Evolutionary conservation across 768 basidiomycete species (phyloP), one percentile per base, ranked within the genome.

Genomic region (Coprinopsis strossmayeri): DNA sequence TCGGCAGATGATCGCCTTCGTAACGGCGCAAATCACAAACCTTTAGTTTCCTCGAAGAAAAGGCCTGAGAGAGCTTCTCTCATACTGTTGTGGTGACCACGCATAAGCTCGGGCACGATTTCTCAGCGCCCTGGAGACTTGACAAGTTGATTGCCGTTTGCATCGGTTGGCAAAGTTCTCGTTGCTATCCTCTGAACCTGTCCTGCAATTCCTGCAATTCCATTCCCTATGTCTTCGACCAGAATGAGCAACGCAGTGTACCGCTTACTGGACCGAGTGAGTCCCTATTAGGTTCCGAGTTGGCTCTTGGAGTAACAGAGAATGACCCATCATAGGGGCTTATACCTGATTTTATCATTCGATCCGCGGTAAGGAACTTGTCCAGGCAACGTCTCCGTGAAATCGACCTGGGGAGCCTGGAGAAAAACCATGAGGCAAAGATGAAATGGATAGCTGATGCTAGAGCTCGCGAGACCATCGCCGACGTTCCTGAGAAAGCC

Each of bases 371-470:
- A 35, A 62, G 68, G 21, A 62, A 69, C 35, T 65, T 83, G 2
- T 68, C 74, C 49, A 70, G 74, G 26, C 73, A 77, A 54, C 64
- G 81, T 26, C 67, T 84, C 41, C 70, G 76, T 20, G 78, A 83
- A 58, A 80, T 85, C 46, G 73, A 84, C 59, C 61, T 70, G 48
- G 81, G 79, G 24, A 74, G 76, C 15, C 72, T 81, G 43, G 76
- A 77, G 40, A 74, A 71, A 11, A 82, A 82, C 56, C 77, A 82
- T 67, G 73, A 71, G 2, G 74, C 76, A 11, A 86, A 86, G 59
- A 82, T 84, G 79, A 64, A 72, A 44, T 84, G 77, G 72, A 81
- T 87, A 32, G 74, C 79, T 48, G 70, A 65, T 15, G 75, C 84
- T 21, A 72, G 74, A 18, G 64, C 68, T 0, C 64, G 77, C 13